Evolutionary conservation across 208 protist genomes (phyloP), one percentile per base, ranked within the genome.

Genomic region (Leishmania gerbilli): DNA sequence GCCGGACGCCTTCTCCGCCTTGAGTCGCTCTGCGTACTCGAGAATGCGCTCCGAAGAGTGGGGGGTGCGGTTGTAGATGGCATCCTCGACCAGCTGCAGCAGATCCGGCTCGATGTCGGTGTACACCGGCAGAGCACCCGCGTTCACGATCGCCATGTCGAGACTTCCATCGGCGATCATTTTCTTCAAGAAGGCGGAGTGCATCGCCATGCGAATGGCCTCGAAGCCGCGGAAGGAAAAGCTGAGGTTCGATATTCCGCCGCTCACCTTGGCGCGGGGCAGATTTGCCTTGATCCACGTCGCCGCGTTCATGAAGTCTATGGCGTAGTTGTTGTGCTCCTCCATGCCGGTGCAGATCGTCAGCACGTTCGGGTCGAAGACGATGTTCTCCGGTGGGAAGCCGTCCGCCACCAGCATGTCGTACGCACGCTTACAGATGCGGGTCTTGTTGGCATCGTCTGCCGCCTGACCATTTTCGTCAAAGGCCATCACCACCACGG

Each of bases 281-380:
- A 96, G 84, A 55, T 89, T 87, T 37, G 45, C 71, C 83, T 98
- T 99, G 82, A 99, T 99, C 74, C 77, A 87, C 77, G 85, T 86
- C 37, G 87, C 93, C 9, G 97, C 94, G 49, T 99, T 84, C 80
- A 99, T 96, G 81, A 99, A 99, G 77, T 99, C 95, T 15, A 99
- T 81, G 42, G 76, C 98, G 88, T 99, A 99, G 87, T 97, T 97
- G 89, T 99, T 99, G 91, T 99, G 98, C 90, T 99, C 98, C 79
- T 98, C 97, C 69, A 99, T 96, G 71, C 99, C 99, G 2, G 98
- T 99, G 75, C 90, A 96, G 84, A 99, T 99, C 24, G 98, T 99
- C 8, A 99, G 89, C 79, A 99, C 98, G 88, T 99, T 99, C n/a
- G 98, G 97, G 86, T 99, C 98, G 80, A 99, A 99, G 71, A 99